Evolutionary conservation across 2,329 filamentous ascomycete genomes (phyloP), one percentile per base, ranked within the genome.

Genomic region (Pezicula neosporulosa): DNA sequence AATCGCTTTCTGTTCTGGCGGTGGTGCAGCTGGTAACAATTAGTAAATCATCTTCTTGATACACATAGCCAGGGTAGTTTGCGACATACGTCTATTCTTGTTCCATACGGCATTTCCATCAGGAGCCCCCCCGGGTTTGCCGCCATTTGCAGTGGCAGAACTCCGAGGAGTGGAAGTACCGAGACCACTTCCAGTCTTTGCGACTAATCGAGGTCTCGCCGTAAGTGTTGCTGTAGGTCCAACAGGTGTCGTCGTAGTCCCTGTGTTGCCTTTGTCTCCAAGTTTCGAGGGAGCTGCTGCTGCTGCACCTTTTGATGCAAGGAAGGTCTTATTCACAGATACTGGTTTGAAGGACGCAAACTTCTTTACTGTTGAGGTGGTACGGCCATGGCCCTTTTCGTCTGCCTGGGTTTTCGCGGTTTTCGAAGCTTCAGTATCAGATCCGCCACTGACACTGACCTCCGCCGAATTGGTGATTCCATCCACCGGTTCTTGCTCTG

Each of bases 21-120:
- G 78, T 48, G 84, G 79, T 6, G 77, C 75, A 47, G 83, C 82
- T 87, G 60, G 35, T 44, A 39, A 28, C 39, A 48, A 37, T 60
- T 67, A 61, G 69, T 57, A 36, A 47, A 33, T 5, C 30, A 33
- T 13, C 30, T 13, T 7, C 12, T 13, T 36, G n/a, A 51, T 28
- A 35, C 12, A 12, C n/a, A 49, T 21, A 53, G 35, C 44, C 9
- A 28, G 44, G 19, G 3, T n/a, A 44, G 45, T n/a, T 35, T 48
- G 50, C 43, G 55, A 67, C 85, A 67, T 80, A 87, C 89, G 87
- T 75, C 86, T 80, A 67, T 94, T 95, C 71, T 91, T 92, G 72
- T 94, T 95, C 90, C 90, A 95, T 38, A 95, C 89, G 48, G 80
- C 86, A 68, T 75, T 88, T 28, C 81, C 78, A 67, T 92, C 88